Evolutionary conservation across 2,329 filamentous ascomycete genomes (phyloP).

Genomic region (Cladophialophora exuberans): DNA sequence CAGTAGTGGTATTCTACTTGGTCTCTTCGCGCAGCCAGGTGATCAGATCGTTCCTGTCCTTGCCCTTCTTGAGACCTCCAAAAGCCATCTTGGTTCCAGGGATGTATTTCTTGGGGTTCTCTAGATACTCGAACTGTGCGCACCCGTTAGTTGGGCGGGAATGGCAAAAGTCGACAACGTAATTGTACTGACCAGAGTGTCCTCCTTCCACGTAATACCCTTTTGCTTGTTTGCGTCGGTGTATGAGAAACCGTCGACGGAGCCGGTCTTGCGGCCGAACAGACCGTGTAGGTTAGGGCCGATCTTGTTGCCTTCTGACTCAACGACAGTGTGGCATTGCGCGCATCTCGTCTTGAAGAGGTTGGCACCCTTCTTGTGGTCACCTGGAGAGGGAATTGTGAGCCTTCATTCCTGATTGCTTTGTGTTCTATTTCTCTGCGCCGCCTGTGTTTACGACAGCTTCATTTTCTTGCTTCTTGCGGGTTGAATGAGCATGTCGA

Average conservation of each 20-base stretch:
- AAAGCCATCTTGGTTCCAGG: slow-evolving; percentile 99
- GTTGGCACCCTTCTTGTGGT: slow-evolving; percentile 93
- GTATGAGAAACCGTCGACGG: slow-evolving; percentile 92
- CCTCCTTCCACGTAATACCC: slow-evolving; percentile 84
- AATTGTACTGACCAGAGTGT: slow-evolving; percentile 77
- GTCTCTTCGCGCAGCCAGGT: slow-evolving; percentile 51
- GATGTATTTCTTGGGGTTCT: slow-evolving; percentile 99
- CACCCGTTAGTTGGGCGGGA: not conserved
- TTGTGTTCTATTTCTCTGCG: not conserved
- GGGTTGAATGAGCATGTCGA: slow-evolving; percentile 15
- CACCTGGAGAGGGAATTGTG: slow-evolving; percentile 61
- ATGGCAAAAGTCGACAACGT: not conserved
- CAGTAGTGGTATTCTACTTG: slow-evolving; percentile 32
- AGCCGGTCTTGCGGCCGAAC: slow-evolving; percentile 93
- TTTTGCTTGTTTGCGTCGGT: slow-evolving; percentile 99
- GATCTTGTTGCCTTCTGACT: slow-evolving; percentile 93
- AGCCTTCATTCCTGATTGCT: slow-evolving; percentile 20
- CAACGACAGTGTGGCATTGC: slow-evolving; percentile 96
- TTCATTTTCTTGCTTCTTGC: slow-evolving; percentile 6
- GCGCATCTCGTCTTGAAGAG: slow-evolving; percentile 99
- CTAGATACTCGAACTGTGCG: slow-evolving; percentile 83
- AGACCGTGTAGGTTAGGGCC: slow-evolving; percentile 96
- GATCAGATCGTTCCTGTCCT: slow-evolving; percentile 99
- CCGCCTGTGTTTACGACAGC: slow-evolving; percentile 20
- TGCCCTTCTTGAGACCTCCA: slow-evolving; percentile 98